These are phyloP conservation scores for Teunomyces gatunensis DNA, from an alignment of 805 yeast species.

Conservation along the genomic window DNA sequence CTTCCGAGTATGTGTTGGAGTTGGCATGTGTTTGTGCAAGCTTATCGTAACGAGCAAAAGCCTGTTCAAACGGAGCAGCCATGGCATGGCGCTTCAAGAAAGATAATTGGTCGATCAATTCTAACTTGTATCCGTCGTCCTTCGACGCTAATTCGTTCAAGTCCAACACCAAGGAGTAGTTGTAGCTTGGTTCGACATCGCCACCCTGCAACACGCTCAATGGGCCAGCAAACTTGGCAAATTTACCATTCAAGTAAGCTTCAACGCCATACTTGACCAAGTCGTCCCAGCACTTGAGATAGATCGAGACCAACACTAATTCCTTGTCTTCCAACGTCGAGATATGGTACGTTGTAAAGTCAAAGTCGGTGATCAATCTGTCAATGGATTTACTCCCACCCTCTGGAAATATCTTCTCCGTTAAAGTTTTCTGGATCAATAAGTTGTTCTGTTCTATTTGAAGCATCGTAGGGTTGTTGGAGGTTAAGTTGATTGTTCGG, in stretches of 20 bases:
- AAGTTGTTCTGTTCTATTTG: constrained; percentile 83
- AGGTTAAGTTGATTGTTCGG: background rate
- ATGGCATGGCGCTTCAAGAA: constrained; percentile 80
- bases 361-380: constrained; percentile 91
- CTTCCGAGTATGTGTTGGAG: constrained; percentile 43
- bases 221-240: constrained; percentile 32
- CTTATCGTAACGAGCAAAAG: constrained; percentile 75
- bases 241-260: constrained; percentile 50
- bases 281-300: constrained; percentile 76
- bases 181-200: constrained; percentile 73
- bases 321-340: constrained; percentile 73
- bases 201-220: constrained; percentile 27
- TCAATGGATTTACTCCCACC: constrained; percentile 54
- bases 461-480: constrained; percentile 50
- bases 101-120: constrained; percentile 62
- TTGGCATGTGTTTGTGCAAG: constrained; percentile 51
- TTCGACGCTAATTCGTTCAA: constrained; percentile 35
- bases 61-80: constrained; percentile 90
- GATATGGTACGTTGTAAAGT: constrained; percentile 89
- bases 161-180: constrained; percentile 73
- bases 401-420: constrained; percentile 54
- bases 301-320: constrained; percentile 62
- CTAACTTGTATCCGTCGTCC: constrained; percentile 47
- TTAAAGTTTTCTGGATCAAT: constrained; percentile 74
- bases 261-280: constrained; percentile 64